A percentile compares a stretch with the other conserved stretches of the same genome.
Evolutionary conservation across 805 yeast species (phyloP).

Genomic region (Yarrowia osloensis): DNA sequence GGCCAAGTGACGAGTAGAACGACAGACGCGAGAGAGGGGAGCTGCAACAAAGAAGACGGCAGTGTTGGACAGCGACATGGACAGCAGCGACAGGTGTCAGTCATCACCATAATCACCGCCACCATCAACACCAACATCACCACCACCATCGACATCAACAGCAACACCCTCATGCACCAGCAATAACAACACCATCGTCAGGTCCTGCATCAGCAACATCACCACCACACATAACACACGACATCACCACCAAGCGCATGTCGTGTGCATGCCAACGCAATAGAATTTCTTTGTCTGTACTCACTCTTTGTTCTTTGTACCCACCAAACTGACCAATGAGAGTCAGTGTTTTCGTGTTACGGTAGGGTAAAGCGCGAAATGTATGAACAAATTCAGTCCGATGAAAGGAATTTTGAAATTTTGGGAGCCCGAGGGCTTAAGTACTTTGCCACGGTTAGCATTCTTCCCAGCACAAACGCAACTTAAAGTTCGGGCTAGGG

Average conservation of each 20-base stretch:
- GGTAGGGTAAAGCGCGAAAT: conserved; percentile 31
- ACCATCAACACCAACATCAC: background rate
- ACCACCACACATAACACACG: background rate
- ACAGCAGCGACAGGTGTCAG: background rate
- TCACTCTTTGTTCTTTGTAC: conserved; percentile 29
- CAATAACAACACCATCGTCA: conserved; percentile 5
- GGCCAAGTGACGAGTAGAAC: conserved; percentile 1
- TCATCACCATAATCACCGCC: background rate
- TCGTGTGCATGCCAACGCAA: conserved; percentile 24
- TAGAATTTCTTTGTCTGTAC: conserved; percentile 26
- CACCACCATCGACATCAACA: background rate
- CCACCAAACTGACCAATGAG: conserved; percentile 30
- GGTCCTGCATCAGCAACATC: background rate
- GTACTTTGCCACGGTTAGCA: conserved; percentile 30
- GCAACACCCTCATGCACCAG: background rate
- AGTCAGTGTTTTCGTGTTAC: conserved; percentile 29
- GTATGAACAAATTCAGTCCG: conserved; percentile 30
- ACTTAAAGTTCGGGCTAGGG: conserved; percentile 26
- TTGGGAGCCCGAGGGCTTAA: conserved; percentile 31
- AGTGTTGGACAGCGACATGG: background rate
- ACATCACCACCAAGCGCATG: conserved; percentile 21
- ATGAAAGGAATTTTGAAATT: conserved; percentile 30
- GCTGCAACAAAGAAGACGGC: background rate
- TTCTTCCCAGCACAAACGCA: conserved; percentile 30
- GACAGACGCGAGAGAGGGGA: background rate